phyloP scores from a whole-genome alignment of 768 basidiomycete genomes.

The Heimioporus sp. region DNA sequence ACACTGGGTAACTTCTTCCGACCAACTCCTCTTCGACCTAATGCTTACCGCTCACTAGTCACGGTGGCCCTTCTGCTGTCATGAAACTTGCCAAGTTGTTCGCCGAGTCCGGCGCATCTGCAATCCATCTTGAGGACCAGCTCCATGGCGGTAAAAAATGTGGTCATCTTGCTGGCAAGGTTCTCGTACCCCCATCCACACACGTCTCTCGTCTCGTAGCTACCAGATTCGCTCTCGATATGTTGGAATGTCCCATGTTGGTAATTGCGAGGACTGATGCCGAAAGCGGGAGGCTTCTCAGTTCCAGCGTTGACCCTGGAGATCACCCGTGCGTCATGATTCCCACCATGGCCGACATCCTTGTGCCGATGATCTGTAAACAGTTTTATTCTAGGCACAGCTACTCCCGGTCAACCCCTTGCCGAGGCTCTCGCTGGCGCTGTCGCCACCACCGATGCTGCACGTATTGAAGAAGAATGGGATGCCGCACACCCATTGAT shows the following conservation, averaged over 20 bases:
- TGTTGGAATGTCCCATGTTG: constrained; percentile 85
- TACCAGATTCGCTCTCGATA: constrained; percentile 86
- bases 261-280: constrained; percentile 92
- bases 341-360: constrained; percentile 4
- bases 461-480: constrained; percentile 76
- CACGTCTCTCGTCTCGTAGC: constrained; percentile 84
- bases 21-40: not conserved
- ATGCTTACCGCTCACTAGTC: constrained; percentile 43
- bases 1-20: constrained; percentile 69
- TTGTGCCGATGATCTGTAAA: constrained; percentile 9
- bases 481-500: constrained; percentile 61
- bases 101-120: constrained; percentile 91
- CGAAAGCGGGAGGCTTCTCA: constrained; percentile 81
- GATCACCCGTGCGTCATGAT: constrained; percentile 60
- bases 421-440: constrained; percentile 71
- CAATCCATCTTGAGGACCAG: constrained; percentile 92
- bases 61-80: constrained; percentile 89
- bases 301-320: constrained; percentile 74
- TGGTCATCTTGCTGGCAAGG: constrained; percentile 89
- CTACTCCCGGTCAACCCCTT: constrained; percentile 46
- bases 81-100: constrained; percentile 95
- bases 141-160: constrained; percentile 96
- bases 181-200: constrained; percentile 86
- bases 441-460: constrained; percentile 63
- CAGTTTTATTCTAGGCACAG: constrained; percentile 69